These are phyloP conservation scores for Xerocomellus amylosporus DNA, from an alignment of 768 basidiomycete genomes.

Conservation along the genomic window DNA sequence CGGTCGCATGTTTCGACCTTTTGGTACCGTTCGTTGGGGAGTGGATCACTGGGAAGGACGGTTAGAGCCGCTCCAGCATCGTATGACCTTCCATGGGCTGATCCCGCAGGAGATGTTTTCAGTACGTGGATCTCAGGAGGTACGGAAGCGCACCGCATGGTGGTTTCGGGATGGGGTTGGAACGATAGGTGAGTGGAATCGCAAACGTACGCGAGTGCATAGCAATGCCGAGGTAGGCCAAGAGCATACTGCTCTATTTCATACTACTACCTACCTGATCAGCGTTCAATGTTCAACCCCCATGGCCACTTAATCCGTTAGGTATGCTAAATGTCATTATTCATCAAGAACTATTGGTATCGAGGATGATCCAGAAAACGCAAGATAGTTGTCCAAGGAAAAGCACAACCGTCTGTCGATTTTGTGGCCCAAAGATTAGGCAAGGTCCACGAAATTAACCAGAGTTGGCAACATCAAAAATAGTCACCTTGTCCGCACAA, in stretches of 20 bases:
- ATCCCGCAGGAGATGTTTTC: slow-evolving; percentile 42
- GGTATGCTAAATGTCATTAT: not conserved
- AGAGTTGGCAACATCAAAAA: slow-evolving; percentile 33
- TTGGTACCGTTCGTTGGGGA: slow-evolving; percentile 88
- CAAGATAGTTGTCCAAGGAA: slow-evolving; percentile 1
- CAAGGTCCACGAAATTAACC: slow-evolving; percentile 41
- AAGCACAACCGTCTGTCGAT: not conserved
- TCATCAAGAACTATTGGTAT: not conserved
- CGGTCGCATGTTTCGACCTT: slow-evolving; percentile 95
- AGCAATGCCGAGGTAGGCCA: slow-evolving; percentile 87
- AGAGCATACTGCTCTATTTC: slow-evolving; percentile 62
- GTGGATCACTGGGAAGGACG: slow-evolving; percentile 85
- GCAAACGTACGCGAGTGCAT: slow-evolving; percentile 92
- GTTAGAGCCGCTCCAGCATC: slow-evolving; percentile 44
- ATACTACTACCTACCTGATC: not conserved
- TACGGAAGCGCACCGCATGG: slow-evolving; percentile 93
- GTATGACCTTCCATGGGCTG: slow-evolving; percentile 49
- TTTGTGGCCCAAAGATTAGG: slow-evolving; percentile 1
- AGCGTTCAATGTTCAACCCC: slow-evolving; percentile 38
- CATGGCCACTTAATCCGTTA: not conserved
- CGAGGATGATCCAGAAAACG: not conserved
- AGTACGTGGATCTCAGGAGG: slow-evolving; percentile 79
- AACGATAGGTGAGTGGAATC: slow-evolving; percentile 85
- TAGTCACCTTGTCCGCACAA: not conserved
- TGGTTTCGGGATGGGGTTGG: slow-evolving; percentile 96